Percentiles rank a stretch among this genome's conserved stretches.
Conservation (phyloP, 2,329 filamentous ascomycete species). For the Calycina marina region DNA sequence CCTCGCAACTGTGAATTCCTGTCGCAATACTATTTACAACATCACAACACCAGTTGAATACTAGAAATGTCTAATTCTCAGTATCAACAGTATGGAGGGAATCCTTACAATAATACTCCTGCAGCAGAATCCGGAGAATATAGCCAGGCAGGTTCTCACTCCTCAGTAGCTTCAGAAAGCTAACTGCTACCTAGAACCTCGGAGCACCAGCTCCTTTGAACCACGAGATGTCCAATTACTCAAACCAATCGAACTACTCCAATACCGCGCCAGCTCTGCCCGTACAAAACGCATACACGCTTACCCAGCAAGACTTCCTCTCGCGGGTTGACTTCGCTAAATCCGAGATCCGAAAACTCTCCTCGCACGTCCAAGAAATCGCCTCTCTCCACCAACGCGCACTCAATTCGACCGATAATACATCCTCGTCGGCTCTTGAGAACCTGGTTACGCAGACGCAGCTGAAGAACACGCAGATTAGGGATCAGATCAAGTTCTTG, state of each 20-base stretch:
- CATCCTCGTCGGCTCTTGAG: slow-evolving; percentile 37
- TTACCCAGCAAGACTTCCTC: slow-evolving; percentile 55
- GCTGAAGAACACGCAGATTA: slow-evolving; percentile 59
- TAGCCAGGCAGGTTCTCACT: slow-evolving; percentile 9
- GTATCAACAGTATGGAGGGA: slow-evolving; percentile 37
- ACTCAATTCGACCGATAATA: slow-evolving; percentile 47
- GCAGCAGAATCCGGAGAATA: slow-evolving; percentile 25
- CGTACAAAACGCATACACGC: slow-evolving; percentile 20
- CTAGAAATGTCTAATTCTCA: slow-evolving; percentile 45
- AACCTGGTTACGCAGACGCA: slow-evolving; percentile 55
- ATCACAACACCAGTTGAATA: slow-evolving; percentile 14
- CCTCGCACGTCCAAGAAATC: slow-evolving; percentile 52
- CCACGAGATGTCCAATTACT: slow-evolving; percentile 10
- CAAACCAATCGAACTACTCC: slow-evolving; percentile 16
- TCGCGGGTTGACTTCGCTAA: slow-evolving; percentile 51
- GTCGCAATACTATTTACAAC: too few species aligned
- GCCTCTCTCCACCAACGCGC: slow-evolving; percentile 57
- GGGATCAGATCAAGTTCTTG: slow-evolving; percentile 63
- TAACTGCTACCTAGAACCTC: slow-evolving; percentile 1
- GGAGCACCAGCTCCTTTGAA: background rate
- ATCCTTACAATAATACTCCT: slow-evolving; percentile 46
- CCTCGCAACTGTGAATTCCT: too few species aligned
- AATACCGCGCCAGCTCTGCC: slow-evolving; percentile 14
- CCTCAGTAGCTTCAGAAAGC: background rate
- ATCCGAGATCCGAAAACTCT: slow-evolving; percentile 51